Base-by-base conservation (phyloP, 83 land plant species). In the Diphasiastrum complanatum region DNA sequence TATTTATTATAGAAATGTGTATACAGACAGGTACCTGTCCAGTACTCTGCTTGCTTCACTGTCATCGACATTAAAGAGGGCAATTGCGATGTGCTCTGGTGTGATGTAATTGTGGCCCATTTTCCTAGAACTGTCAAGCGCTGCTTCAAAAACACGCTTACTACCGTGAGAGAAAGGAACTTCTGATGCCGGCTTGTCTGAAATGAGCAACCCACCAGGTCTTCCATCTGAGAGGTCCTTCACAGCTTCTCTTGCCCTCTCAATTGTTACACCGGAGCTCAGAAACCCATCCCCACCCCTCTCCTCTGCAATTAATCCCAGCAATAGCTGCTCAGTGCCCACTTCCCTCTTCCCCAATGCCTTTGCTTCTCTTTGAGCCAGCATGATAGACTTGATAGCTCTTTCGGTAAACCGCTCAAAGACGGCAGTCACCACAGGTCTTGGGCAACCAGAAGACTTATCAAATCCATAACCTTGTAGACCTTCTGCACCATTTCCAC, bases 401-500 rank as follows among this genome's bases (percentile, higher is more conserved):
- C 96, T 69, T 68, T 92, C 96, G 0, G 98, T 92, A 75, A 92
- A 92, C 19, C 96, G 63, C 73, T 92, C 98, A 48, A 92, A 88
- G 0, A 85, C 85, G 5, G 91, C 89, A 23, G 72, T 67, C 1
- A 82, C 62, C 5, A 68, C 68, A 1, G 60, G 45, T 37, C 69
- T 45, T 19, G 55, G 58, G 27, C 30, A 31, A 19, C 71, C 47
- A 51, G 6, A 12, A 12, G 18, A 16, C 12, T 18, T 57, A 31
- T 55, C 20, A 25, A 60, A 38, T 6, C 10, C 63, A n/a, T 41
- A 16, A n/a, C 24, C 14, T 3, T 60, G 27, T n/a, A 22, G 25
- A 23, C 14, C 5, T 25, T 31, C 72, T 54, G 40, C 25, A 24
- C 5, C 62, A 8, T 27, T 4, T 37, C 18, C 24, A 18, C 61